Evolutionary conservation across 345 rosid species (phyloP).

Genomic region (Viola odorata): DNA sequence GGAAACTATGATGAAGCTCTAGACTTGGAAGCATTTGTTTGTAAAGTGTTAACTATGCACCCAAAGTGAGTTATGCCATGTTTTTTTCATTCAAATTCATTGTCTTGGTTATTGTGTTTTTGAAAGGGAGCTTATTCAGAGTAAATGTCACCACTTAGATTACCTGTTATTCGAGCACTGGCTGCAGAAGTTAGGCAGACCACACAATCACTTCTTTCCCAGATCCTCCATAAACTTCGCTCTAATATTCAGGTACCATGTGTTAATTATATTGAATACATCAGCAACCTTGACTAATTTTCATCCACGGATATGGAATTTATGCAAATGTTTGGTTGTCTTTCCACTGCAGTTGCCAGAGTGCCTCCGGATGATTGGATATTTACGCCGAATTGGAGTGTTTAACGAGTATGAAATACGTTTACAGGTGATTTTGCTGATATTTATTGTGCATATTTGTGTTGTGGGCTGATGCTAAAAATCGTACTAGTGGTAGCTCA

Average conservation of each 20-base stretch:
- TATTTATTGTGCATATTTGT: background rate
- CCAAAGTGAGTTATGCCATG: slow-evolving; percentile 66
- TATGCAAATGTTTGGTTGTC: slow-evolving; percentile 8
- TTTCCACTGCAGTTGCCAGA: slow-evolving; percentile 65
- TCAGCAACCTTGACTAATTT: slow-evolving; percentile 5
- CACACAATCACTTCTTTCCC: slow-evolving; percentile 89
- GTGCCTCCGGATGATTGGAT: slow-evolving; percentile 94
- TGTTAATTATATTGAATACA: slow-evolving; percentile 10
- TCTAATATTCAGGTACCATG: slow-evolving; percentile 79
- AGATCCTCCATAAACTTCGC: slow-evolving; percentile 85
- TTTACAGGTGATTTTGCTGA: slow-evolving; percentile 53
- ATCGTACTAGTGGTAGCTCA: background rate
- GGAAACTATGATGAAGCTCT: slow-evolving; percentile 98
- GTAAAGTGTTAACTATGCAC: slow-evolving; percentile 90
- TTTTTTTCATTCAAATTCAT: background rate
- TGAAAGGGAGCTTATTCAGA: slow-evolving; percentile 17
- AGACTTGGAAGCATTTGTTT: slow-evolving; percentile 87
- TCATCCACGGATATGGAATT: slow-evolving; percentile 4
- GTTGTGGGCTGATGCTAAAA: slow-evolving; percentile 4
- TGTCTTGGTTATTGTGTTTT: slow-evolving; percentile 13
- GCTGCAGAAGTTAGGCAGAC: slow-evolving; percentile 87
- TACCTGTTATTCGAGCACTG: slow-evolving; percentile 87
- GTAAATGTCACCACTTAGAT: slow-evolving; percentile 30
- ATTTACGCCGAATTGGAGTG: slow-evolving; percentile 84
- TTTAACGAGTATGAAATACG: slow-evolving; percentile 95